Conservation (phyloP, 805 yeast species). For the Brettanomyces nanus region DNA sequence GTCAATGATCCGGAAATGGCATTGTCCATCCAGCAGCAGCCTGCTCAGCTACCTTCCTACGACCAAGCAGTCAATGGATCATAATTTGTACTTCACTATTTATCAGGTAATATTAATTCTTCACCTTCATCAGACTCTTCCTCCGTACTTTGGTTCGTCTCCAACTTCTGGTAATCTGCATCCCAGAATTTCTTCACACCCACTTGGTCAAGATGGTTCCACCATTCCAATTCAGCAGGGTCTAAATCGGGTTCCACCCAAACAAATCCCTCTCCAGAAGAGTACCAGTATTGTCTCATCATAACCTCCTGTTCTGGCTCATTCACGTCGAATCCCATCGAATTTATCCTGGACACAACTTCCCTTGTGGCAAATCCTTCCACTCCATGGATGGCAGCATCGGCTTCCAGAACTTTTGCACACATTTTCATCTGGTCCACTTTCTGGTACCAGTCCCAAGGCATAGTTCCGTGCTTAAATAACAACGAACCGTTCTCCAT, state of each 20-base stretch:
- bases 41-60: neutral
- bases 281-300: slow-evolving; percentile 79
- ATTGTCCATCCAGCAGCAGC: too few relatives aligned
- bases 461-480: slow-evolving; percentile 60
- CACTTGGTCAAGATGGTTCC: slow-evolving; percentile 22
- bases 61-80: neutral
- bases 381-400: slow-evolving; percentile 41
- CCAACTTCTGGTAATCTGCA: slow-evolving; percentile 13
- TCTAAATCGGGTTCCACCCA: slow-evolving; percentile 91
- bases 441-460: slow-evolving; percentile 54
- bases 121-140: slow-evolving; percentile 11
- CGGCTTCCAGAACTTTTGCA: slow-evolving; percentile 56
- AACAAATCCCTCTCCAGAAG: slow-evolving; percentile 78
- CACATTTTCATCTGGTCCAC: slow-evolving; percentile 65
- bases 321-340: slow-evolving; percentile 31
- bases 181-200: slow-evolving; percentile 27
- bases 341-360: slow-evolving; percentile 25
- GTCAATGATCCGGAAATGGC: neutral
- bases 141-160: slow-evolving; percentile 2
- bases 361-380: slow-evolving; percentile 31
- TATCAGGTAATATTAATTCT: slow-evolving; percentile 10
- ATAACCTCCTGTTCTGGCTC: slow-evolving; percentile 59
- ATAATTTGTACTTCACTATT: neutral
- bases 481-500: slow-evolving; percentile 43
- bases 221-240: slow-evolving; percentile 57